Evolutionary conservation across 108 stramenopile species (phyloP).

Genomic region (Fistulifera pelliculosa): DNA sequence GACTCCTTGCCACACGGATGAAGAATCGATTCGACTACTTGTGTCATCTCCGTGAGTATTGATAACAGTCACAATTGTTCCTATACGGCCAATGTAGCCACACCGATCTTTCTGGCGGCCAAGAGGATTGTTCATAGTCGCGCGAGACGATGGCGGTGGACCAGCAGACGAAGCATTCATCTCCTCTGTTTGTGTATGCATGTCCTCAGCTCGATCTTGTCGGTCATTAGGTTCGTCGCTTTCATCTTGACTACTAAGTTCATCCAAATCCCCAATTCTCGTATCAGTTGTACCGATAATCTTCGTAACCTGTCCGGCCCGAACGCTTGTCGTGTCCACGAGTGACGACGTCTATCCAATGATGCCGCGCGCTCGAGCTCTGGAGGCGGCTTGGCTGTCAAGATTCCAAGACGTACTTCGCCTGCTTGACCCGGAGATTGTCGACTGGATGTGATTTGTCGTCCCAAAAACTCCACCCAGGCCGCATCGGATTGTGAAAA

Average conservation of each 20-base stretch:
- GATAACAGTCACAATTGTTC: constrained; percentile 59
- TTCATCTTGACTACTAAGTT: background rate
- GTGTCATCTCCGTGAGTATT: constrained; percentile 53
- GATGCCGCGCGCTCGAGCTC: background rate
- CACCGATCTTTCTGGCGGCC: no score
- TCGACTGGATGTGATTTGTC: constrained; percentile 46
- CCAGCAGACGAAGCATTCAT: no score
- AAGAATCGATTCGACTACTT: background rate
- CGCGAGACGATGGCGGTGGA: no score
- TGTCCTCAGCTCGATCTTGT: no score
- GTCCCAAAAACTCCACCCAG: constrained; percentile 53
- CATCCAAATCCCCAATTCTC: constrained; percentile 7
- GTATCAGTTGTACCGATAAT: constrained; percentile 5
- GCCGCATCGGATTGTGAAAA: constrained; percentile 32
- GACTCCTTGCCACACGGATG: background rate
- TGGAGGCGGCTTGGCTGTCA: constrained; percentile 12
- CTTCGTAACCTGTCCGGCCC: constrained; percentile 5
- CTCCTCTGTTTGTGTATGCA: no score
- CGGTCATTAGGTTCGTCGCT: background rate
- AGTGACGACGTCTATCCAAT: background rate
- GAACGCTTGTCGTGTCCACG: constrained; percentile 5
- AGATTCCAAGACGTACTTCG: constrained; percentile 24
- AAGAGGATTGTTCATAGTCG: no score
- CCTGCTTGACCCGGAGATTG: constrained; percentile 26
- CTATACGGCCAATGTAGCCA: constrained; percentile 42